Evolutionary conservation across 345 rosid genomes (phyloP).

Genomic region (Capsella bursapastoris): DNA sequence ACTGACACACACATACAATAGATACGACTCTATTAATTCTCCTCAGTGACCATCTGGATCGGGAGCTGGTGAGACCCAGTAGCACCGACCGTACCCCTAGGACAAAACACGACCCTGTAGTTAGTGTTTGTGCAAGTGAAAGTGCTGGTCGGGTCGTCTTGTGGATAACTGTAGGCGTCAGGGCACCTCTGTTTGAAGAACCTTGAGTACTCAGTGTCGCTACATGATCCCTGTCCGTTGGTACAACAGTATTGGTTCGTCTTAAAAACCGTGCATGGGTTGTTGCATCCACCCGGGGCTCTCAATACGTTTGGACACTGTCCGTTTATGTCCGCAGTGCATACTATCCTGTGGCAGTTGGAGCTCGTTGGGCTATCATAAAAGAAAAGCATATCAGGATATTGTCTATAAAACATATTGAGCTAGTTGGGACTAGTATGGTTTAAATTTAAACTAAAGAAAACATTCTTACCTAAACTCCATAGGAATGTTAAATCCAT

Average conservation of each 20-base stretch:
- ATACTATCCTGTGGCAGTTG: constrained; percentile 49
- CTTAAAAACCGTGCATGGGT: constrained; percentile 60
- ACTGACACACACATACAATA: not conserved
- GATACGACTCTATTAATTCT: constrained; percentile 5
- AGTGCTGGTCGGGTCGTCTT: constrained; percentile 51
- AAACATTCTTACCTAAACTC: constrained; percentile 39
- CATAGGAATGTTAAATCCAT: constrained; percentile 50
- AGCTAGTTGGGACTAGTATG: too few species aligned
- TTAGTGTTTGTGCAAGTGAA: constrained; percentile 49
- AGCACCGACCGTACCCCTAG: constrained; percentile 18
- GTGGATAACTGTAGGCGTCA: constrained; percentile 48
- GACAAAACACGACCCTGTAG: constrained; percentile 57
- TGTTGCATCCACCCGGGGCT: constrained; percentile 47
- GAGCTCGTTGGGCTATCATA: constrained; percentile 48
- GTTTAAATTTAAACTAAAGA: too few species aligned
- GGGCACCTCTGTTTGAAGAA: constrained; percentile 50
- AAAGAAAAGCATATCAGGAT: not conserved
- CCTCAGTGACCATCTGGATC: constrained; percentile 24
- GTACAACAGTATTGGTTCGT: constrained; percentile 60
- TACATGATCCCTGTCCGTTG: constrained; percentile 42
- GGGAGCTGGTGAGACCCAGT: not conserved
- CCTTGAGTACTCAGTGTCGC: constrained; percentile 32
- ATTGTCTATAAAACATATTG: too few species aligned
- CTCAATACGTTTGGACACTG: constrained; percentile 58
- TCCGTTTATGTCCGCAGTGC: constrained; percentile 58